Conservation (phyloP, 225 moss, liverwort and hornwort species). For the Neckera pumila region DNA sequence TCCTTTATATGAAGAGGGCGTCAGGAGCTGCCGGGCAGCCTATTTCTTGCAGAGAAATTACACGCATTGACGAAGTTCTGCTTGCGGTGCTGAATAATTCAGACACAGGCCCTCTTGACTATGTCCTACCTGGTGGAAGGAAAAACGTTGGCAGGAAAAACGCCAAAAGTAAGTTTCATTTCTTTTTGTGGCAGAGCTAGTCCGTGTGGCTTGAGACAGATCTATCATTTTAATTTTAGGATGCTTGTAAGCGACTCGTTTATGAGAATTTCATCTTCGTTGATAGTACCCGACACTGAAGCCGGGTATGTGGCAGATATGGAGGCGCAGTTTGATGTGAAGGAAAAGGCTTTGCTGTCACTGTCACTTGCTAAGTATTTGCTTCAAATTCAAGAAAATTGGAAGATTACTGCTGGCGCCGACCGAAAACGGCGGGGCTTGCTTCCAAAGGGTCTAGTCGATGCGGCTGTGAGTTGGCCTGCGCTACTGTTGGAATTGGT, state of each 20-base stretch:
- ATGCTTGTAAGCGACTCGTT: neutral
- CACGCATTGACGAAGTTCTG: constrained; percentile 16
- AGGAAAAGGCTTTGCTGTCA: constrained; percentile 49
- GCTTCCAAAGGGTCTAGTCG: constrained; percentile 43
- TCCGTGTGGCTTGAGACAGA: neutral
- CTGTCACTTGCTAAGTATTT: constrained; percentile 68
- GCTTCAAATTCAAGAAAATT: constrained; percentile 67
- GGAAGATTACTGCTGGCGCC: constrained; percentile 37
- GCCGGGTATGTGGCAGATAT: neutral
- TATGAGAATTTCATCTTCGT: neutral
- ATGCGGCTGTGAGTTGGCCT: constrained; percentile 80
- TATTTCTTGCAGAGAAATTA: neutral
- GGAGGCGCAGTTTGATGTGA: constrained; percentile 8
- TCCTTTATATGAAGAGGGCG: constrained; percentile 32
- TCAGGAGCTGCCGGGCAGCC: constrained; percentile 1
- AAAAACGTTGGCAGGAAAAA: constrained; percentile 15
- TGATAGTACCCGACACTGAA: neutral
- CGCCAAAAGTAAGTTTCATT: constrained; percentile 11
- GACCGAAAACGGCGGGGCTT: constrained; percentile 28
- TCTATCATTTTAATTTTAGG: neutral
- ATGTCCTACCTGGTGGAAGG: neutral
- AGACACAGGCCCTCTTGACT: neutral
- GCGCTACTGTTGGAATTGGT: constrained; percentile 61
- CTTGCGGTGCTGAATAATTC: constrained; percentile 13
- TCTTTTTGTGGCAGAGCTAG: neutral